Conservation (phyloP, 2,329 filamentous ascomycete species). For the Calonectria pseudoturangicola region DNA sequence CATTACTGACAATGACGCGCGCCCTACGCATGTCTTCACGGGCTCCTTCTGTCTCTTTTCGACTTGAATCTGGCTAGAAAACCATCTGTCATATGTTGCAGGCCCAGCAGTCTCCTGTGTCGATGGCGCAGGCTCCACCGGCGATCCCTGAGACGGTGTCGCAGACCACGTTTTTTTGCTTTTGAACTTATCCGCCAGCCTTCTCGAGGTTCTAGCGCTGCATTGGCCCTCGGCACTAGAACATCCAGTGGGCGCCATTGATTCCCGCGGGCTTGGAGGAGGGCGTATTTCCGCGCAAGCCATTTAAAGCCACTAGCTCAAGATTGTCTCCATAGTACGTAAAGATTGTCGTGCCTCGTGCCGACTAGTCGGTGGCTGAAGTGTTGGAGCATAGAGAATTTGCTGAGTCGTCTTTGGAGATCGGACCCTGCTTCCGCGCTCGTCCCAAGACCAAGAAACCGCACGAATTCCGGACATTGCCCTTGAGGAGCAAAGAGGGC, state of each 20-base stretch:
- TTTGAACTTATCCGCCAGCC: slow-evolving; percentile 35
- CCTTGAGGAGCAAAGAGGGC: slow-evolving; percentile 26
- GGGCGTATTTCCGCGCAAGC: slow-evolving; percentile 19
- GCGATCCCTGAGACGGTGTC: slow-evolving; percentile 36
- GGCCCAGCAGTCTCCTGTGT: neutral
- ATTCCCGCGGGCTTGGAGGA: slow-evolving; percentile 26
- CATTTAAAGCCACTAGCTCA: slow-evolving; percentile 26
- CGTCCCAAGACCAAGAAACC: neutral
- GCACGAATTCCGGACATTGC: slow-evolving; percentile 24
- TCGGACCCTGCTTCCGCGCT: slow-evolving; percentile 17
- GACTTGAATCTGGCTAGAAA: neutral
- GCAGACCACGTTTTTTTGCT: slow-evolving; percentile 43
- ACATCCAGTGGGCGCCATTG: slow-evolving; percentile 32
- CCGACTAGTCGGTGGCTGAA: slow-evolving; percentile 30
- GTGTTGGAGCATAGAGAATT: neutral
- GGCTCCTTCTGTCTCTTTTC: neutral
- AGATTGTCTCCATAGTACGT: slow-evolving; percentile 27
- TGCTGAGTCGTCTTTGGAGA: slow-evolving; percentile 7
- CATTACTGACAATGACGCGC: slow-evolving; percentile 1
- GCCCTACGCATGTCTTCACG: neutral
- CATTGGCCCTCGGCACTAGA: slow-evolving; percentile 38
- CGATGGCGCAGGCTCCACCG: slow-evolving; percentile 24
- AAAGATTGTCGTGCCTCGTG: slow-evolving; percentile 28
- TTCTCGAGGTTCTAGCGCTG: slow-evolving; percentile 44
- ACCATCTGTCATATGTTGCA: neutral